Base-by-base conservation (phyloP, 2,329 filamentous ascomycete genomes). In the Dactylellina drechsleri region DNA sequence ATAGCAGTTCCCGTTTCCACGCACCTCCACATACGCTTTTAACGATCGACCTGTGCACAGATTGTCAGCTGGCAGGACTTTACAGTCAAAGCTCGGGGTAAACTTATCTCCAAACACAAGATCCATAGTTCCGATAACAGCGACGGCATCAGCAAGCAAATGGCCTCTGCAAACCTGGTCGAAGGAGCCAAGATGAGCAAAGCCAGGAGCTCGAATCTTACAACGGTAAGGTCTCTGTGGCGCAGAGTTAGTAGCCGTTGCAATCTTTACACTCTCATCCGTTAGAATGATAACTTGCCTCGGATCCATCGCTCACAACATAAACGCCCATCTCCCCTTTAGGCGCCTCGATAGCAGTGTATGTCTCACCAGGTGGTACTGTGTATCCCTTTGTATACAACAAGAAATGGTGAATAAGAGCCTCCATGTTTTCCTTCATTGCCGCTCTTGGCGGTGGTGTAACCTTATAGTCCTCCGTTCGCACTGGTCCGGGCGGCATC, bases 371-470 rank as follows among this genome's bases (percentile, higher is more conserved):
- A 6, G 96, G 95, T 50, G 95, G 95, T 2, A 99, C 95, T 52
- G 92, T 88, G 84, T 99, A 99, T 73, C 95, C 95, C 88, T 99
- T 99, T 83, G 93, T 98, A 86, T 94, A 99, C 64, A 99, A 89
- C 78, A 99, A 85, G 87, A 99, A 99, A 86, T 99, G 95, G 85
- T 99, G 95, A 82, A 99, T 99, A 50, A 99, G 88, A 45, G 95
- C 93, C 85, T 99, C 95, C 96, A 99, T 99, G 86, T 99, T 99
- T 88, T 99, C 95, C 88, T 99, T 99, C 95, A 99, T 99, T 81
- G 95, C 95, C 52, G 92, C 87, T 81, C 95, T 90, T n/a, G 95
- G 96, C 77, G 95, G 95, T 20, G 95, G 95, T 1, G 92, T 91
- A 81, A 99, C 88, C 88, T 99, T 99, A 89, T 98, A 99, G 84